phyloP scores from a whole-genome alignment of 768 basidiomycete species.

The Mycena pura region DNA sequence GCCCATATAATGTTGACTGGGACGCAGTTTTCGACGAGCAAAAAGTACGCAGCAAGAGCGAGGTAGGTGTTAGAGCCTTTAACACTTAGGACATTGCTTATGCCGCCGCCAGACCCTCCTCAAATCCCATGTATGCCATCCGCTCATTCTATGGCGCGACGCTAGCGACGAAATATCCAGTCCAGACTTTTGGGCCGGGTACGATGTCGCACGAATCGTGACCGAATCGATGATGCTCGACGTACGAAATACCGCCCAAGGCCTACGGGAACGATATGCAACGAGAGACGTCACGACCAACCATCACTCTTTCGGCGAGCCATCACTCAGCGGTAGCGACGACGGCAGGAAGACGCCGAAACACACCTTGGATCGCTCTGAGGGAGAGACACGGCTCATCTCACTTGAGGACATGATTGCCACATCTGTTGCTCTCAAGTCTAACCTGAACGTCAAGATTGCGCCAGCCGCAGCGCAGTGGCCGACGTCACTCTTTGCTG shows the following conservation, averaged over 20 bases:
- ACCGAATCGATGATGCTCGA: conserved; percentile 77
- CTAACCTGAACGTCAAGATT: conserved; percentile 69
- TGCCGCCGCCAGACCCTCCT: conserved; percentile 60
- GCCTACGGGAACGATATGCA: conserved; percentile 42
- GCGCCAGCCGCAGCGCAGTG: conserved; percentile 59
- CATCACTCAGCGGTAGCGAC: conserved; percentile 11
- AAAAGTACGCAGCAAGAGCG: conserved; percentile 73
- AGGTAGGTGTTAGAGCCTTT: conserved; percentile 52
- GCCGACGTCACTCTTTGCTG: conserved; percentile 53
- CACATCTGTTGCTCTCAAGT: conserved; percentile 75
- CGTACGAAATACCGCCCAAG: conserved; percentile 61
- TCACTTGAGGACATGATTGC: conserved; percentile 81
- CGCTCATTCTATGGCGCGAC: conserved; percentile 72
- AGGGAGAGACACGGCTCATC: conserved; percentile 49
- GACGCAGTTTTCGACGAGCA: conserved; percentile 69
- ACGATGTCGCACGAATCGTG: conserved; percentile 65
- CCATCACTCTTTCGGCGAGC: neutral
- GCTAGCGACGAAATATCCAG: conserved; percentile 67
- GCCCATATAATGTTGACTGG: conserved; percentile 78
- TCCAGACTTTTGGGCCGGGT: conserved; percentile 71
- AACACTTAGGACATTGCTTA: conserved; percentile 2
- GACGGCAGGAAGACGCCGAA: conserved; percentile 27
- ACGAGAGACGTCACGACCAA: neutral
- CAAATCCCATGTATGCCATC: conserved; percentile 76
- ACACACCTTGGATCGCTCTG: conserved; percentile 34